Evolutionary conservation across 805 yeast species (phyloP), one percentile per base, ranked within the genome.

Genomic region (Wickerhamomyces chaumierensis): DNA sequence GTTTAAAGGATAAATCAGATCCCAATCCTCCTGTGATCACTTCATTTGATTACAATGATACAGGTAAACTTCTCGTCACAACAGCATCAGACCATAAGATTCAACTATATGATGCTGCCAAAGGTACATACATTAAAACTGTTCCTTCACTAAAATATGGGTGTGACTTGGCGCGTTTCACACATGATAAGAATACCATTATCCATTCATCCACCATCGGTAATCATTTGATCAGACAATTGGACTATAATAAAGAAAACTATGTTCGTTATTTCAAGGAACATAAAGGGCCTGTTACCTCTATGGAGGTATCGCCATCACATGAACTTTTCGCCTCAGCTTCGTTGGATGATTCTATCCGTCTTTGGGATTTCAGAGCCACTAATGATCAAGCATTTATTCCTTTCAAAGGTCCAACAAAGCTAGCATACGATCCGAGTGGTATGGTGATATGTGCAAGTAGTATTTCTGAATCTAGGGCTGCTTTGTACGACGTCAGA

Each of bases 81-180:
- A 66, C 92, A 0, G 86, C 94, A 3, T 75, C 78, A 6, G 94
- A 84, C 60, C 90, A 85, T 53, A 68, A 82, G 19, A 77, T 92
- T 49, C 94, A 86, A 51, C 62, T 92, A 16, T 90, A 86, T 56
- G 95, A 90, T 59, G 63, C 72, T 16, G 61, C 71, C 27, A 69
- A 70, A 42, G 96, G 96, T 5, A 66, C 70, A 39, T 81, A 77
- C 44, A 50, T 69, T 34, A 82, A 79, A 48, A 74, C 86, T 4
- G 70, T 84, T 8, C 79, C 74, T 42, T 79, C 92, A 21, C 88
- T 87, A 61, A 92, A 92, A 54, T 92, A 92, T 50, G 98, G 98
- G 1, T 83, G 87, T 41, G 87, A 85, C 52, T 60, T 84, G 31
- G 96, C 95, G 3, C 68, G 76, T 35, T 92, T 92, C 57, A 78